A percentile compares a stretch with the other conserved stretches of the same genome.
Evolutionary conservation across 257 asterid genomes (phyloP).

Genomic region (Jacaranda mimosifolia): DNA sequence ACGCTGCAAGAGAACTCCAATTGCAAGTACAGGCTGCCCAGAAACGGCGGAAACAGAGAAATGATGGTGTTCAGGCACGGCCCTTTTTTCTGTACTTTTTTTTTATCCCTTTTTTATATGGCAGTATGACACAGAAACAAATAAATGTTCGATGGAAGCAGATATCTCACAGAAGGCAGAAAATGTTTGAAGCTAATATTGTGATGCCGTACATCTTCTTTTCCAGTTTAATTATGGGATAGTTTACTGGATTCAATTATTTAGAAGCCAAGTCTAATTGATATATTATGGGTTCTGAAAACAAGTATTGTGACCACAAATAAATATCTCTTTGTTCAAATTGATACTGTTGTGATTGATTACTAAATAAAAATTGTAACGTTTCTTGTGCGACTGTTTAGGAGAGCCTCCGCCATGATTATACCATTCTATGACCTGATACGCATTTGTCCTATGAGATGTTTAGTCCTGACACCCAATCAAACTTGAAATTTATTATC

Average conservation of each 20-base stretch:
- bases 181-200: constrained; percentile 7
- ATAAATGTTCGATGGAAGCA: constrained; percentile 11
- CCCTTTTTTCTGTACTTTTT: constrained; percentile 15
- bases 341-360: neutral
- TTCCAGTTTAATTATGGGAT: constrained; percentile 1
- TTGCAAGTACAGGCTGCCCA: constrained; percentile 90
- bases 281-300: neutral
- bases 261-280: constrained; percentile 21
- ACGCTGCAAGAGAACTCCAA: constrained; percentile 94
- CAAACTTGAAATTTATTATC: neutral
- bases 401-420: constrained; percentile 1
- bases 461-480: constrained; percentile 14
- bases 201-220: constrained; percentile 14
- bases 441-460: constrained; percentile 13
- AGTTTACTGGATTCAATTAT: constrained; percentile 4
- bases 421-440: constrained; percentile 14
- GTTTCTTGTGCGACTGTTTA: neutral
- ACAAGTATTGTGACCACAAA: neutral
- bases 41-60: constrained; percentile 92
- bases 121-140: constrained; percentile 23
- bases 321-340: neutral
- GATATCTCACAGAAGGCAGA: constrained; percentile 22
- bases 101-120: constrained; percentile 18
- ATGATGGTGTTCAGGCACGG: constrained; percentile 94
- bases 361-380: constrained; percentile 11